phyloP scores from a whole-genome alignment of 257 asterid species.

The Nicotiana undulata region DNA sequence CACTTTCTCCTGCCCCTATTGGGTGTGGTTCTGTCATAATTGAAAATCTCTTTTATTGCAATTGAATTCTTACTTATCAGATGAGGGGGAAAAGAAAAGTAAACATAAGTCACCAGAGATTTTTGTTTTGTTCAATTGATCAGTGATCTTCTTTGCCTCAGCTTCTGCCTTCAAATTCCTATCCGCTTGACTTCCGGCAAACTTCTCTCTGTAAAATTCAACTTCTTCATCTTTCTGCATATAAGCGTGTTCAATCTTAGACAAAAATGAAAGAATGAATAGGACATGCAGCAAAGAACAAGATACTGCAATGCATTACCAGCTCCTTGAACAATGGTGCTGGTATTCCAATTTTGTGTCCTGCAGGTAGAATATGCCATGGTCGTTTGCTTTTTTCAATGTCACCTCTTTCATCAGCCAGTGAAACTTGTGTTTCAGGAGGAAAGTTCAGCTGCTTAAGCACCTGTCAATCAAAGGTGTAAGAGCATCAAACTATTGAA shows the following conservation, averaged over 20 bases:
- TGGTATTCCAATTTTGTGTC: slow-evolving; percentile 81
- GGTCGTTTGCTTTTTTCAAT: slow-evolving; percentile 65
- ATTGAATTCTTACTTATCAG: background rate
- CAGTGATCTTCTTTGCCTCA: slow-evolving; percentile 53
- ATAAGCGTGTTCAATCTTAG: background rate
- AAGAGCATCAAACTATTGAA: background rate
- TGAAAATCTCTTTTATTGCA: background rate
- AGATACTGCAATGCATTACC: slow-evolving; percentile 27
- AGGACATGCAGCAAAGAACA: background rate
- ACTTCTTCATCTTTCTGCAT: slow-evolving; percentile 76
- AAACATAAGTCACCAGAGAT: slow-evolving; percentile 47
- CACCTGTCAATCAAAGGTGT: slow-evolving; percentile 35
- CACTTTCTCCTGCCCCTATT: background rate
- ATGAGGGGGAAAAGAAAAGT: background rate
- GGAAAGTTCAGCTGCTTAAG: slow-evolving; percentile 88
- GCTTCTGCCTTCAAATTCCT: slow-evolving; percentile 56
- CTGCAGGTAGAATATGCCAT: slow-evolving; percentile 69
- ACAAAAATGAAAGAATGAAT: background rate
- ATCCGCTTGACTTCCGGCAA: slow-evolving; percentile 95
- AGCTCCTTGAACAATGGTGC: slow-evolving; percentile 64
- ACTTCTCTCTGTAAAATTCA: slow-evolving; percentile 43
- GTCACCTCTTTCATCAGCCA: slow-evolving; percentile 57
- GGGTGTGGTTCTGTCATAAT: background rate
- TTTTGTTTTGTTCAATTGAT: slow-evolving; percentile 53
- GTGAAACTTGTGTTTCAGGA: slow-evolving; percentile 41